phyloP scores from a whole-genome alignment of 495 filamentous ascomycete species.

The Ramalina intermedia region DNA sequence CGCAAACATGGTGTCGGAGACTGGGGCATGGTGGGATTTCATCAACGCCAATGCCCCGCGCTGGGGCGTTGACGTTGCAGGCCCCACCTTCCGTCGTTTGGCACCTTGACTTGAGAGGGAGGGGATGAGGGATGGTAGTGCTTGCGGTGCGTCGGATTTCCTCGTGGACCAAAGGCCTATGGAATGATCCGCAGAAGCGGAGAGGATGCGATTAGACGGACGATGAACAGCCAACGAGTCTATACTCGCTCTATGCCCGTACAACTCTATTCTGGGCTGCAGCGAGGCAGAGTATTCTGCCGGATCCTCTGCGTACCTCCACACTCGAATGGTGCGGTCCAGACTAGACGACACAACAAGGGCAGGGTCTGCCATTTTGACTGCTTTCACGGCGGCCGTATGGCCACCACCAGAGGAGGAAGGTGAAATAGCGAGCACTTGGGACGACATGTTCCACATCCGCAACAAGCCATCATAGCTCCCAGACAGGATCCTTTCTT shows the following conservation, averaged over 20 bases:
- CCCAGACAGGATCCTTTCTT: constrained; percentile 67
- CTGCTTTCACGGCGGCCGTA: constrained; percentile 58
- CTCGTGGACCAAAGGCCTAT: constrained; percentile 75
- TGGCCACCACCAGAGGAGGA: constrained; percentile 52
- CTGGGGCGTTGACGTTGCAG: constrained; percentile 44
- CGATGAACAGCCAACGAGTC: constrained; percentile 67
- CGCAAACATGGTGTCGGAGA: constrained; percentile 69
- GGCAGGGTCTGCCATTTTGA: constrained; percentile 61
- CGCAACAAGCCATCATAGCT: constrained; percentile 79
- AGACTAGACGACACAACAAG: constrained; percentile 67
- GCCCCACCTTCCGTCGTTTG: constrained; percentile 67
- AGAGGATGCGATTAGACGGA: constrained; percentile 60
- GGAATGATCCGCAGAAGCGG: constrained; percentile 64
- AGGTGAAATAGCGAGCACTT: constrained; percentile 56
- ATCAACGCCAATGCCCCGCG: constrained; percentile 68
- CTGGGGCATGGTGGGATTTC: constrained; percentile 52
- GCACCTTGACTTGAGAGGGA: constrained; percentile 37
- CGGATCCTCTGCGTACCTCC: constrained; percentile 63
- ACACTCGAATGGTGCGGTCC: constrained; percentile 71
- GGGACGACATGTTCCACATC: constrained; percentile 77
- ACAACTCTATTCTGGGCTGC: constrained; percentile 66
- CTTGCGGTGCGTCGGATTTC: constrained; percentile 56
- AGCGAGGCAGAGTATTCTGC: constrained; percentile 46
- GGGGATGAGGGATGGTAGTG: constrained; percentile 50
- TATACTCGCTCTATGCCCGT: constrained; percentile 65